Evolutionary conservation across 108 stramenopile genomes (phyloP).

Genomic region (Skeletonema costatum): DNA sequence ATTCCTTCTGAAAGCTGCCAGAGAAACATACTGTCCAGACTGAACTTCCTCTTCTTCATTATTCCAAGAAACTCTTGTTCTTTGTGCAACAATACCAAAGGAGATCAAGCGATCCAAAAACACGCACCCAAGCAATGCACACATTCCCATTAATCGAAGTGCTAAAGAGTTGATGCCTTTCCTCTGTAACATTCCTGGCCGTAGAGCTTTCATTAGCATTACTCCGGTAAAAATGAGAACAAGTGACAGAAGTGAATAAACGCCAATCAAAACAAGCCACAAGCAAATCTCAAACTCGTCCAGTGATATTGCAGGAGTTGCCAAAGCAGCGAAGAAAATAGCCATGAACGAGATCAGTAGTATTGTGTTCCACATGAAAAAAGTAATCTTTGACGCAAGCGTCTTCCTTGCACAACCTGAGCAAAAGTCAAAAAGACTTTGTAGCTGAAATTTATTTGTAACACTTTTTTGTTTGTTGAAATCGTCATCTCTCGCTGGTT

Average conservation of each 20-base stretch:
- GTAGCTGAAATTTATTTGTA: not conserved
- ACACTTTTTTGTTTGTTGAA: not conserved
- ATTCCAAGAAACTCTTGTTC: slow-evolving; percentile 9
- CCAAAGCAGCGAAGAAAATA: slow-evolving; percentile 17
- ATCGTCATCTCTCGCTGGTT: slow-evolving; percentile 11
- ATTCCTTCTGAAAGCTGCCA: slow-evolving; percentile 19
- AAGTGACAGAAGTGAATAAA: slow-evolving; percentile 25
- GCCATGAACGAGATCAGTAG: slow-evolving; percentile 26
- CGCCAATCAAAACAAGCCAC: slow-evolving; percentile 29
- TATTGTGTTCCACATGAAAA: slow-evolving; percentile 34
- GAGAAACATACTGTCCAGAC: not conserved
- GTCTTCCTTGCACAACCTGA: slow-evolving; percentile 20
- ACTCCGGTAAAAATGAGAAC: slow-evolving; percentile 28
- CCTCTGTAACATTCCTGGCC: slow-evolving; percentile 25
- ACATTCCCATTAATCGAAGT: slow-evolving; percentile 18
- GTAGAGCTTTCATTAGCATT: slow-evolving; percentile 27
- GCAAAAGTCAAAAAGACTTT: not conserved
- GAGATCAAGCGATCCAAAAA: slow-evolving; percentile 24
- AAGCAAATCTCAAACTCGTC: slow-evolving; percentile 24
- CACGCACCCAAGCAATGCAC: slow-evolving; percentile 24
- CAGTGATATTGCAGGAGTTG: not conserved
- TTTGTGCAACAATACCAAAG: slow-evolving; percentile 33
- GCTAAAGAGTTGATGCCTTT: slow-evolving; percentile 36
- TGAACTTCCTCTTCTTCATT: not conserved
- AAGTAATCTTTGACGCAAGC: slow-evolving; percentile 39